Conservation (phyloP, 2,329 filamentous ascomycete genomes). For the Venturia asperata region DNA sequence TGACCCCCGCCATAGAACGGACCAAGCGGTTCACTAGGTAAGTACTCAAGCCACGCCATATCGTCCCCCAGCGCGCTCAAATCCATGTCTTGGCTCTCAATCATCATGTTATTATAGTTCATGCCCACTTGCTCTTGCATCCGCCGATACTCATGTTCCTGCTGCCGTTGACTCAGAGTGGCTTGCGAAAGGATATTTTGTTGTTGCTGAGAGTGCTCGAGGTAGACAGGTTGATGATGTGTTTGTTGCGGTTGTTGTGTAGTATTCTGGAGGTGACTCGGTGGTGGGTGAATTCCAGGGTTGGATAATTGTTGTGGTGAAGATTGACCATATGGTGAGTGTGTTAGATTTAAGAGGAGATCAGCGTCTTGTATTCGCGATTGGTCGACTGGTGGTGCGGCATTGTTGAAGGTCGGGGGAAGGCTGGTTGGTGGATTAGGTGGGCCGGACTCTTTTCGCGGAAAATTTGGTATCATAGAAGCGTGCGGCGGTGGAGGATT, state of each 20-base stretch:
- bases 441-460: neutral
- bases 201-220: neutral
- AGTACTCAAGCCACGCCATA: constrained; percentile 69
- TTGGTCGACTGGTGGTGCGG: neutral
- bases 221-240: neutral
- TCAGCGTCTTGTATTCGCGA: constrained; percentile 4
- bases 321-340: neutral
- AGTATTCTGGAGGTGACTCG: neutral
- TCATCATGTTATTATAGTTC: constrained; percentile 52
- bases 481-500: neutral
- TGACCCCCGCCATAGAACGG: neutral
- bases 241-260: neutral
- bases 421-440: neutral
- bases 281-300: neutral
- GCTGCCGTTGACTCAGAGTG: constrained; percentile 25
- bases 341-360: neutral
- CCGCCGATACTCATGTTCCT: constrained; percentile 21
- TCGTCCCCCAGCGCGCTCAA: constrained; percentile 62
- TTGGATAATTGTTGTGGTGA: neutral
- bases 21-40: constrained; percentile 39
- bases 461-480: neutral
- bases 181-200: constrained; percentile 13
- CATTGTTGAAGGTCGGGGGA: neutral
- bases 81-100: constrained; percentile 71
- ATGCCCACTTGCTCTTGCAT: constrained; percentile 16